Conservation (phyloP, 2,329 filamentous ascomycete genomes). For the Fusarium brachygibbosum region DNA sequence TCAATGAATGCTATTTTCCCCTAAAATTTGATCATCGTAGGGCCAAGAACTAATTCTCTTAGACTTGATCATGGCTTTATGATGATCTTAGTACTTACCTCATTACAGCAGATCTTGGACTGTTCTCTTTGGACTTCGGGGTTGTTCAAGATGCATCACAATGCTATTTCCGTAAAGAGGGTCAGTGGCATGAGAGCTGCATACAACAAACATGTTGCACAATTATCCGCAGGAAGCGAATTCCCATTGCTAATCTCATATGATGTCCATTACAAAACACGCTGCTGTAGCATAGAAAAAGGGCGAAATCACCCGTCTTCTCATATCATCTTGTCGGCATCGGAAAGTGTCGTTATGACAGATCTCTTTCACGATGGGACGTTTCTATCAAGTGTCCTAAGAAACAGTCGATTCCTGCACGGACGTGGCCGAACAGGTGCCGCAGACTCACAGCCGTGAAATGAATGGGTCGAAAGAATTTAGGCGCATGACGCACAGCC, state of each 20-base stretch:
- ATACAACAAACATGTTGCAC: constrained; percentile 1
- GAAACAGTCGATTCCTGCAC: constrained; percentile 46
- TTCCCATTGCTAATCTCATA: constrained; percentile 25
- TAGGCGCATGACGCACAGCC: constrained; percentile 45
- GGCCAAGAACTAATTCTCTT: not conserved
- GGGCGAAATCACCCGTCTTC: constrained; percentile 10
- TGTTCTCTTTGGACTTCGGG: not conserved
- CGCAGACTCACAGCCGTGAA: not conserved
- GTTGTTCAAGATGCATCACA: too few relatives aligned
- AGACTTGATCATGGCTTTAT: not conserved
- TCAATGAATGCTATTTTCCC: not conserved
- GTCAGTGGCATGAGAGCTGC: constrained; percentile 4
- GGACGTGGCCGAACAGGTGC: constrained; percentile 46
- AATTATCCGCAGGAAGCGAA: not conserved
- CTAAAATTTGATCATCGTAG: not conserved
- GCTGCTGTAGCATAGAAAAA: constrained; percentile 7
- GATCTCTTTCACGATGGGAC: constrained; percentile 36
- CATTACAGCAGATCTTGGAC: not conserved
- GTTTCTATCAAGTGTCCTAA: constrained; percentile 33
- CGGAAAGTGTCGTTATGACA: constrained; percentile 36
- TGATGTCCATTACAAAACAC: constrained; percentile 4
- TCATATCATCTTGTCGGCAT: constrained; percentile 32
- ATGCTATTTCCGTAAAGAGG: constrained; percentile 19
- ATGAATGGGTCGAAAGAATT: constrained; percentile 16
- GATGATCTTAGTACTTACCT: not conserved